Base-by-base conservation (phyloP, 108 stramenopile species). In the Skeletonema marinoi region DNA sequence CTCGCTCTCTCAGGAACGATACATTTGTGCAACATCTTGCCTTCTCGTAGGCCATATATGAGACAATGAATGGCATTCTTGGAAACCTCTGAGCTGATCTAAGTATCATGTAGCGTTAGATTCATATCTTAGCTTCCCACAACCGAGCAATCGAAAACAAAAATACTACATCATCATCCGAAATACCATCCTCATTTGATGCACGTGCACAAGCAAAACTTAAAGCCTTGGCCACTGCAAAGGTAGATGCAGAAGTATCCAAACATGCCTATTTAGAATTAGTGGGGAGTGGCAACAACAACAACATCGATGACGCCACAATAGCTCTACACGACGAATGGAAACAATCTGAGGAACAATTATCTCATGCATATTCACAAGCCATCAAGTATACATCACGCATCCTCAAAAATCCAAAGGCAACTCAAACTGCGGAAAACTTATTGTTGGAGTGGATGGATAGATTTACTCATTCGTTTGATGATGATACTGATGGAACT, bases 341-440 rank as follows among this genome's bases (percentile, higher is more conserved):
- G 77, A 35, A 48, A 12, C 21, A 69, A 70, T 31, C 65, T n/a
- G 70, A 82, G 68, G 25, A 30, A 30, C n/a, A 60, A 30, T 66
- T 85, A 32, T 32, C 77, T 1, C 61, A 36, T 60, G 75, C 80
- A 4, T 80, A 75, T 46, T 70, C 74, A 19, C 75, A 81, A 65
- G 77, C 80, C 3, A 85, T 85, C 61, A 85, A 82, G 62, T 85
- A 85, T 51, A 64, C 72, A 11, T 76, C 84, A 35, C 63, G 80
- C 16, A 71, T 81, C 12, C 51, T 32, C 13, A 77, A 81, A 6
- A 69, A 70, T 73, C 70, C 62, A 12, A 59, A 64, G 11, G 84
- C 80, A 10, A 73, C 82, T 10, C 30, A 11, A 11, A 60, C 41
- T 41, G 80, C 84, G 7, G 74, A 85, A 36, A 32, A 51, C n/a